Evolutionary conservation across 345 rosid species (phyloP).

Genomic region (Sisymbrium altissimum): DNA sequence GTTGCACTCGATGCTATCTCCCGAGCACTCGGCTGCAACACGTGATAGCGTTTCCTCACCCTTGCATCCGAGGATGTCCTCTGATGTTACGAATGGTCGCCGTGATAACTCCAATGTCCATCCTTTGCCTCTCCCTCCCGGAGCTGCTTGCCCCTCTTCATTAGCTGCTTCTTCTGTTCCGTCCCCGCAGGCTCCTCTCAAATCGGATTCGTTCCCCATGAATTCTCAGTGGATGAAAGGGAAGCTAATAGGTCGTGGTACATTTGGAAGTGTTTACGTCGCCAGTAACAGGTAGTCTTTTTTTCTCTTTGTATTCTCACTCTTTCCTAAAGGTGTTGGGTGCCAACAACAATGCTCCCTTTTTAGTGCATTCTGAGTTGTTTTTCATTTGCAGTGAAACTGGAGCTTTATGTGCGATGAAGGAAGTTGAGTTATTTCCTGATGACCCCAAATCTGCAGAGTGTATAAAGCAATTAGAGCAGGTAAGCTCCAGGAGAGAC

Average conservation of each 20-base stretch:
- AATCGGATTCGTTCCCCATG: slow-evolving; percentile 46
- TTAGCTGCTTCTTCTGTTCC: slow-evolving; percentile 37
- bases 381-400: slow-evolving; percentile 57
- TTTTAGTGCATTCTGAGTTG: slow-evolving; percentile 11
- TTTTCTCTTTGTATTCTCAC: not conserved
- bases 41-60: slow-evolving; percentile 53
- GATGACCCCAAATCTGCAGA: slow-evolving; percentile 93
- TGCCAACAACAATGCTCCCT: not conserved
- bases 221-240: slow-evolving; percentile 86
- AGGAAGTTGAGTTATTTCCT: slow-evolving; percentile 87
- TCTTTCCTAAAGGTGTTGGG: not conserved
- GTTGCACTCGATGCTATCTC: slow-evolving; percentile 37
- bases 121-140: slow-evolving; percentile 94
- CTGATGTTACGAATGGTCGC: slow-evolving; percentile 37
- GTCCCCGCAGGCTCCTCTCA: slow-evolving; percentile 38
- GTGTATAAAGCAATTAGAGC: slow-evolving; percentile 80
- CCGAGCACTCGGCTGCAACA: slow-evolving; percentile 37
- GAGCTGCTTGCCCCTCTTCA: slow-evolving; percentile 46
- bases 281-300: slow-evolving; percentile 70
- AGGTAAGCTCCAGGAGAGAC: slow-evolving; percentile 44
- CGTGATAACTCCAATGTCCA: slow-evolving; percentile 58
- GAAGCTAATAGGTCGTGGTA: slow-evolving; percentile 97
- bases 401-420: slow-evolving; percentile 97
- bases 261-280: slow-evolving; percentile 94
- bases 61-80: slow-evolving; percentile 42